phyloP scores from a whole-genome alignment of 371 early-diverging fungal genomes.

The Lichtheimia ramosa region DNA sequence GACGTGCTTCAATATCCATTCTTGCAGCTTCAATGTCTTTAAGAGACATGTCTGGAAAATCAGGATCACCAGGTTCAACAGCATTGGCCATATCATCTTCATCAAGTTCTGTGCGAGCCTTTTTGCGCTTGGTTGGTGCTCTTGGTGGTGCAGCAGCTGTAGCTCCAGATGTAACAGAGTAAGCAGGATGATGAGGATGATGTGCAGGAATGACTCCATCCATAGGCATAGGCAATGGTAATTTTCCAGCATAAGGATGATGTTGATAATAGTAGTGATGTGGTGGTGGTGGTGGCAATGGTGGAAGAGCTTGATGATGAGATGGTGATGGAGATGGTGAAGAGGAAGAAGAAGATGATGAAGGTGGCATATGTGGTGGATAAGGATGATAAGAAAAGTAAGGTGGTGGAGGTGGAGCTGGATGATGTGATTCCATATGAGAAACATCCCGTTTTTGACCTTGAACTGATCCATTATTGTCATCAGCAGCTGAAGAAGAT shows the following conservation, averaged over 20 bases:
- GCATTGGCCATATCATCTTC: conserved; percentile 22
- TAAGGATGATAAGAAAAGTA: conserved; percentile 13
- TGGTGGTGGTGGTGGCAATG: conserved; percentile 1
- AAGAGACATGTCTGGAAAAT: conserved; percentile 43
- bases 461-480: not conserved
- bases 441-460: not conserved
- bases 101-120: conserved; percentile 9
- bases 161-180: not conserved
- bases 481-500: conserved; percentile 13
- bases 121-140: conserved; percentile 17
- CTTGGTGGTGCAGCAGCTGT: conserved; percentile 3
- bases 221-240: conserved; percentile 5
- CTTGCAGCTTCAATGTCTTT: conserved; percentile 43
- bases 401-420: not conserved
- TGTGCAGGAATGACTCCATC: conserved; percentile 4
- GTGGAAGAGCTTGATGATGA: not conserved
- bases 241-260: conserved; percentile 3
- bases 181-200: conserved; percentile 4
- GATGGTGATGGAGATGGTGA: not conserved
- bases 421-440: not conserved
- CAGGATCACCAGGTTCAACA: conserved; percentile 33
- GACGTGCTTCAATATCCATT: conserved; percentile 47
- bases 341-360: conserved; percentile 1
- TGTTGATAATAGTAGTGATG: conserved; percentile 17
- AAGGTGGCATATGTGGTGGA: not conserved